Percentiles rank a stretch among this genome's conserved stretches.
These are phyloP conservation scores for Eucalyptus virginea DNA, from an alignment of 345 rosid genomes.

Conservation along the genomic window DNA sequence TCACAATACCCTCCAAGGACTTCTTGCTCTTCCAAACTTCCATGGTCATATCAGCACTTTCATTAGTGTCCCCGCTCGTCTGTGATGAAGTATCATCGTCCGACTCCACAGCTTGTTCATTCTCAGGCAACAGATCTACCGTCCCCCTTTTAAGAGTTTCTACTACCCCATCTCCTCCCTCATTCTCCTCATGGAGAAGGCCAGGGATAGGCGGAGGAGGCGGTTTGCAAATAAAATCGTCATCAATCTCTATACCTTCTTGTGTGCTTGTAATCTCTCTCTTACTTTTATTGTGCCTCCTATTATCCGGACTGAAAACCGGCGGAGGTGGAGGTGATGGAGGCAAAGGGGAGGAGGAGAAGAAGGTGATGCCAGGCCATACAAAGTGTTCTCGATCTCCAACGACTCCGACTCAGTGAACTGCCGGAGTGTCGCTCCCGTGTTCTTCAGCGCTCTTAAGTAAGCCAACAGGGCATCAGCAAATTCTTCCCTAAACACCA, in stretches of 20 bases:
- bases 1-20: constrained; percentile 58
- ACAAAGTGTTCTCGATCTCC: constrained; percentile 38
- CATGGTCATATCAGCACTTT: constrained; percentile 19
- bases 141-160: constrained; percentile 8
- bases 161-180: constrained; percentile 43
- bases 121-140: constrained; percentile 13
- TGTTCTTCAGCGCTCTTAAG: constrained; percentile 74
- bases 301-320: constrained; percentile 55
- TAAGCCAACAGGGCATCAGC: constrained; percentile 70
- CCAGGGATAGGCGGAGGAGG: constrained; percentile 30
- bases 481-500: constrained; percentile 59
- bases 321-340: constrained; percentile 81
- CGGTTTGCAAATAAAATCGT: constrained; percentile 11
- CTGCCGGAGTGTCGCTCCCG: constrained; percentile 83
- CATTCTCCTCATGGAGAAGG: constrained; percentile 29
- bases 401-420: constrained; percentile 81
- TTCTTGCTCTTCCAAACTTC: constrained; percentile 33
- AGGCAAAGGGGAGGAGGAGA: constrained; percentile 61
- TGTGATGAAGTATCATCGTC: constrained; percentile 43
- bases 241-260: constrained; percentile 25
- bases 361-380: constrained; percentile 36
- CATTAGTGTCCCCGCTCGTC: constrained; percentile 44
- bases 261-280: constrained; percentile 22
- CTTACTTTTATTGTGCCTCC: constrained; percentile 5
- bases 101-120: constrained; percentile 20